Percentiles rank a stretch among this genome's conserved stretches.
Evolutionary conservation across 768 basidiomycete genomes (phyloP).

Genomic region (Lentinus brumalis): DNA sequence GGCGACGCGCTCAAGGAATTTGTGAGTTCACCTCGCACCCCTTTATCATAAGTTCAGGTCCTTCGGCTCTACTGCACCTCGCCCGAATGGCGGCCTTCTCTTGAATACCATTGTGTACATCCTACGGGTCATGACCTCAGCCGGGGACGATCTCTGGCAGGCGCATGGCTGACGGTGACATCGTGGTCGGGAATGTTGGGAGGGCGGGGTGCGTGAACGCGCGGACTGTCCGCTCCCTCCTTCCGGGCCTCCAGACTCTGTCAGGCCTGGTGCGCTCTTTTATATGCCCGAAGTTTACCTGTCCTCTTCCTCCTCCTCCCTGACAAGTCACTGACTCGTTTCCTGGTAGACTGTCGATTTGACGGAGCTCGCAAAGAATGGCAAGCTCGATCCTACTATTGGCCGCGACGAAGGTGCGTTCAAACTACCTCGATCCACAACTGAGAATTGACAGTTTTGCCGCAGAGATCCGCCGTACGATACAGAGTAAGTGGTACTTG

Average conservation of each 20-base stretch:
- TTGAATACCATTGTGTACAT: neutral
- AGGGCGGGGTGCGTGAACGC: too few species aligned
- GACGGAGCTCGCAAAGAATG: conserved; percentile 79
- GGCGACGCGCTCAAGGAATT: conserved; percentile 87
- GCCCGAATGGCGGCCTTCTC: neutral
- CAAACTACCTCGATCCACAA: neutral
- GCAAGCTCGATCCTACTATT: conserved; percentile 90
- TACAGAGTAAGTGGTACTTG: conserved; percentile 67
- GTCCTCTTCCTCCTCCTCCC: too few species aligned
- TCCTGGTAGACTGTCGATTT: conserved; percentile 69
- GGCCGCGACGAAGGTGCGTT: conserved; percentile 78
- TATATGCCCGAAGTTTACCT: too few species aligned
- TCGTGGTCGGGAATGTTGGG: too few species aligned
- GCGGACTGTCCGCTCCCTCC: too few species aligned
- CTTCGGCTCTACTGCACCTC: neutral
- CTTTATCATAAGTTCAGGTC: neutral
- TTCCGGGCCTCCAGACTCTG: too few species aligned
- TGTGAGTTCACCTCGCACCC: conserved; percentile 36
- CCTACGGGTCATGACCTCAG: neutral
- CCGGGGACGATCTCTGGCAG: neutral
- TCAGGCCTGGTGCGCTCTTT: too few species aligned
- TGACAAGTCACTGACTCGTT: neutral
- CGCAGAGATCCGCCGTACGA: conserved; percentile 82
- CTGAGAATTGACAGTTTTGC: neutral
- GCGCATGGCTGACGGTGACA: too few species aligned